phyloP scores from a whole-genome alignment of 1,139 yeast species.

The Lodderomyces pseudojiufengensis region DNA sequence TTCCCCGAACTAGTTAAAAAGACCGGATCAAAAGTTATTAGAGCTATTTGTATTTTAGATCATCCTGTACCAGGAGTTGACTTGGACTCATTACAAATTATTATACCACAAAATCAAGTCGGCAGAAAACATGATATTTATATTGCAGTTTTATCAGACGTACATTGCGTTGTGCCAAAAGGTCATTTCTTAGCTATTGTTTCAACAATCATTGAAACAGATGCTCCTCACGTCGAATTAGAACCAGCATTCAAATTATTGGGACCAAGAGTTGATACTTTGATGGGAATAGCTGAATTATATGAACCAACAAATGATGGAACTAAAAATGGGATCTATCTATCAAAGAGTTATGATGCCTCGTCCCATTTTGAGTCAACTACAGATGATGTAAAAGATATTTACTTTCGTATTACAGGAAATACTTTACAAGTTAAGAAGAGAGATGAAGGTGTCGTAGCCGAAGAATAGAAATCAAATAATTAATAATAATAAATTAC shows the following conservation, averaged over 20 bases:
- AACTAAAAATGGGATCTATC: constrained; percentile 67
- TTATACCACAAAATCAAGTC: constrained; percentile 95
- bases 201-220: constrained; percentile 93
- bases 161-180: constrained; percentile 87
- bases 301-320: constrained; percentile 90
- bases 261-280: constrained; percentile 76
- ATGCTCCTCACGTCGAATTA: constrained; percentile 85
- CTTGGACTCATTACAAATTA: constrained; percentile 87
- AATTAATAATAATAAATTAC: too few species aligned
- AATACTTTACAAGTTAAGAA: constrained; percentile 84
- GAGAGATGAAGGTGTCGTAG: constrained; percentile 37
- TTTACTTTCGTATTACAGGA: constrained; percentile 88
- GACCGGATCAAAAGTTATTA: constrained; percentile 82
- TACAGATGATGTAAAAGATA: constrained; percentile 94
- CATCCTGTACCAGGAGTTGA: constrained; percentile 88
- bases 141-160: constrained; percentile 84
- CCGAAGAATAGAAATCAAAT: background rate
- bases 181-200: constrained; percentile 92
- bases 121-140: constrained; percentile 92
- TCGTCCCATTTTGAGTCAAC: constrained; percentile 94
- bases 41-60: constrained; percentile 91
- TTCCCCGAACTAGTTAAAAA: constrained; percentile 87
- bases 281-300: constrained; percentile 92
- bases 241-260: constrained; percentile 92
- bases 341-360: constrained; percentile 90